phyloP scores from a whole-genome alignment of 441 rosid genomes.

The Lepidium campestre region DNA sequence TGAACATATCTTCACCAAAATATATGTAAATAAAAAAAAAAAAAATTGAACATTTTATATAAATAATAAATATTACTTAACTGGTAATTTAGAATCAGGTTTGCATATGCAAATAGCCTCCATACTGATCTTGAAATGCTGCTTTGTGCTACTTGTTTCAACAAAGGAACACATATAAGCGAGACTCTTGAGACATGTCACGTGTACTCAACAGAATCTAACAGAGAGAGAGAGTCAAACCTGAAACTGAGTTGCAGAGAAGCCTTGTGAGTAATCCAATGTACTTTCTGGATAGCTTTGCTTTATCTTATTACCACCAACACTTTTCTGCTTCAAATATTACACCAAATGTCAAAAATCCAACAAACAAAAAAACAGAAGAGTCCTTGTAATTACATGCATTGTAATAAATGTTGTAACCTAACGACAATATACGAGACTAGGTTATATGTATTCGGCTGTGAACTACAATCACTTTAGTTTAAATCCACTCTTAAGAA shows the following conservation, averaged over 20 bases:
- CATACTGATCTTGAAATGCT: conserved; percentile 48
- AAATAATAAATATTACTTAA: conserved; percentile 27
- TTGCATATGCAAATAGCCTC: conserved; percentile 49
- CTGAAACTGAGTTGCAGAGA: conserved; percentile 66
- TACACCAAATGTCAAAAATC: not conserved
- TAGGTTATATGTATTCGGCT: no score
- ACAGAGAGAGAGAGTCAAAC: conserved; percentile 24
- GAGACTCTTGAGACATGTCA: conserved; percentile 24
- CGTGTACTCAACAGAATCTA: conserved; percentile 13
- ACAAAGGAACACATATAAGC: not conserved
- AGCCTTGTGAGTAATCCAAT: conserved; percentile 59
- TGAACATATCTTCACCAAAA: not conserved
- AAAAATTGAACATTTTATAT: no score
- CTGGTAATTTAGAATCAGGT: conserved; percentile 50
- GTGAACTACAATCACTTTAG: no score
- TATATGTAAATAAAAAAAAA: no score
- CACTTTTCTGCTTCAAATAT: conserved; percentile 33
- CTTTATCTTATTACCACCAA: conserved; percentile 26
- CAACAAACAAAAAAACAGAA: not conserved
- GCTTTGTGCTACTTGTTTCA: conserved; percentile 47
- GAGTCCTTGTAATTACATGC: no score
- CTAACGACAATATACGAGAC: no score
- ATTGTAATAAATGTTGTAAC: no score
- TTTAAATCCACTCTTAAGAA: not conserved
- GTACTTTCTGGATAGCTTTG: conserved; percentile 47